Percentiles rank a stretch among this genome's conserved stretches.
These are phyloP conservation scores for Coemansia sp. DNA, from an alignment of 192 early-diverging fungal genomes.

Conservation along the genomic window DNA sequence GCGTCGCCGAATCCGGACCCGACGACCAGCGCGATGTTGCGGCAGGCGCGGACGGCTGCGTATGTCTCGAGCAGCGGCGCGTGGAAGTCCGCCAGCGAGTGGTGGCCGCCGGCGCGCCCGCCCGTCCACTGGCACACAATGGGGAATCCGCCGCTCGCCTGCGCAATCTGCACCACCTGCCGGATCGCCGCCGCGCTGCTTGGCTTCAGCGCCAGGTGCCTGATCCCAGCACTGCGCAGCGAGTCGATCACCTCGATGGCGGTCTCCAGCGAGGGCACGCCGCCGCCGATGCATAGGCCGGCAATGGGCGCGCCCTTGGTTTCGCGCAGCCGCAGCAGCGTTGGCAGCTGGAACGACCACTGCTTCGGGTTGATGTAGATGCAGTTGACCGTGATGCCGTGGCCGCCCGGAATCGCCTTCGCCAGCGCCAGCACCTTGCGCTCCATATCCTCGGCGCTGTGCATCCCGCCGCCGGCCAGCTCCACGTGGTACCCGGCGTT, in stretches of 20 bases:
- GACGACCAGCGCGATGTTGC: conserved; percentile 84
- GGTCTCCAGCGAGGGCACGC: conserved; percentile 85
- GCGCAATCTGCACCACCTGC: conserved; percentile 81
- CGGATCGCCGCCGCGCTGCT: conserved; percentile 78
- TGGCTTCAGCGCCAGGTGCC: conserved; percentile 84
- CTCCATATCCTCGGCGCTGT: conserved; percentile 70
- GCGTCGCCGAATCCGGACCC: conserved; percentile 92
- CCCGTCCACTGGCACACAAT: conserved; percentile 96
- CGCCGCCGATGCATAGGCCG: conserved; percentile 90
- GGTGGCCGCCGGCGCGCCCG: conserved; percentile 94
- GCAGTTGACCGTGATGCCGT: conserved; percentile 90
- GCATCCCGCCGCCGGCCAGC: conserved; percentile 88
- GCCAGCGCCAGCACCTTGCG: conserved; percentile 75
- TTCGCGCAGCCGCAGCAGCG: conserved; percentile 73
- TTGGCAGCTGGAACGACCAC: conserved; percentile 82
- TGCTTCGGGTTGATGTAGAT: conserved; percentile 87
- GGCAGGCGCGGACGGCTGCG: conserved; percentile 64
- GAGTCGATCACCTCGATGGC: conserved; percentile 78
- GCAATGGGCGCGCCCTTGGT: conserved; percentile 85
- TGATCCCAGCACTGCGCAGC: conserved; percentile 74
- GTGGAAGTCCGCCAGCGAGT: conserved; percentile 96
- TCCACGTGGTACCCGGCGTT: conserved; percentile 92
- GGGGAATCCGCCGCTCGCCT: conserved; percentile 77
- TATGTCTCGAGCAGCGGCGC: conserved; percentile 80
- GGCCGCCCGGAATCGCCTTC: conserved; percentile 68